Evolutionary conservation across 495 filamentous ascomycete species (phyloP).

Genomic region (Aspergillus nidulans): DNA sequence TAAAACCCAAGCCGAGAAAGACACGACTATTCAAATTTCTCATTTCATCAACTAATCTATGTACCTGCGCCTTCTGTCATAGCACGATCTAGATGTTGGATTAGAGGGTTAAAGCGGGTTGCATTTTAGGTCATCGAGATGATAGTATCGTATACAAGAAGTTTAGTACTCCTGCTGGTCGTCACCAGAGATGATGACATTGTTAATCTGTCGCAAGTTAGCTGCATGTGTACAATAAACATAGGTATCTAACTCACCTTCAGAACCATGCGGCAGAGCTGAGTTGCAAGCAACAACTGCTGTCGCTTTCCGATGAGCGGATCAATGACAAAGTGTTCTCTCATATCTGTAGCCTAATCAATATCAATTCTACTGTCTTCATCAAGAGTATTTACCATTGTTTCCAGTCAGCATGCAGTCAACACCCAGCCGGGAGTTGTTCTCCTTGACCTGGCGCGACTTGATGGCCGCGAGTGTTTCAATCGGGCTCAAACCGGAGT

Average conservation of each 20-base stretch:
- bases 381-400: conserved; percentile 56
- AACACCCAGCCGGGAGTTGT: conserved; percentile 79
- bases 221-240: conserved; percentile 1
- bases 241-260: conserved; percentile 63
- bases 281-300: conserved; percentile 91
- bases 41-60: conserved; percentile 17
- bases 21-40: conserved; percentile 10
- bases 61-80: conserved; percentile 12
- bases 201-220: conserved; percentile 57
- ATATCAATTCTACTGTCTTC: not conserved
- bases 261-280: conserved; percentile 97
- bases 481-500: conserved; percentile 93
- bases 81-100: conserved; percentile 11
- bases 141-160: conserved; percentile 21
- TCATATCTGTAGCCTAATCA: conserved; percentile 64
- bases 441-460: conserved; percentile 89
- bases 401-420: conserved; percentile 95
- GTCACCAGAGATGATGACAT: conserved; percentile 91
- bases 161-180: conserved; percentile 89
- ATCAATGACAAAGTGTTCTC: conserved; percentile 94
- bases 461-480: conserved; percentile 93
- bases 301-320: conserved; percentile 96
- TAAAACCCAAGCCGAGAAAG: not conserved
- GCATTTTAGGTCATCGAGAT: conserved; percentile 19
- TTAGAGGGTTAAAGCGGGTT: conserved; percentile 8